Percentiles rank a stretch among this genome's conserved stretches.
Evolutionary conservation across 495 filamentous ascomycete genomes (phyloP).

Genomic region (Filosporella fistucella): DNA sequence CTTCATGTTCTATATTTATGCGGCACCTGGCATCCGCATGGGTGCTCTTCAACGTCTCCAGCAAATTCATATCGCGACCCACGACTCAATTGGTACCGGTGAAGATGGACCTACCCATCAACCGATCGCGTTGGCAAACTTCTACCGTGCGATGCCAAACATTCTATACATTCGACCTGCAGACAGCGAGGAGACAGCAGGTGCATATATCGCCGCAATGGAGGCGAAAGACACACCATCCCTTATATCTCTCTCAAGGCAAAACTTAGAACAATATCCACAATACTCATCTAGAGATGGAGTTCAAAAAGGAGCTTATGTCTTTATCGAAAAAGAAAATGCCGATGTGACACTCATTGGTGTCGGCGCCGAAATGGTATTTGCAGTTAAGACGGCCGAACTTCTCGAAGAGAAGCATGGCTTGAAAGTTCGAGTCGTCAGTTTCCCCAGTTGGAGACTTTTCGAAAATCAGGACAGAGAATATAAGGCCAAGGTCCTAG

Average conservation of each 20-base stretch:
- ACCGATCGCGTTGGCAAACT: constrained; percentile 49
- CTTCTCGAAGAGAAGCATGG: constrained; percentile 30
- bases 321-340: constrained; percentile 26
- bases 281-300: constrained; percentile 22
- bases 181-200: constrained; percentile 47
- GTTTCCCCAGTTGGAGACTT: constrained; percentile 49
- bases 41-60: constrained; percentile 52
- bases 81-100: constrained; percentile 55
- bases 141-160: constrained; percentile 59
- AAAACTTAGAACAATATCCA: constrained; percentile 20
- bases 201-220: constrained; percentile 48
- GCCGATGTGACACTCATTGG: constrained; percentile 30
- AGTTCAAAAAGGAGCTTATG: constrained; percentile 28
- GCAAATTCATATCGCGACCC: constrained; percentile 54
- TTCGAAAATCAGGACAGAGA: constrained; percentile 46
- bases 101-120: constrained; percentile 61
- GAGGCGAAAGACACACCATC: constrained; percentile 33
- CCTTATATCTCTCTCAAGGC: constrained; percentile 28
- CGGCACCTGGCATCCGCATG: constrained; percentile 56
- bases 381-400: constrained; percentile 24
- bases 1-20: constrained; percentile 60
- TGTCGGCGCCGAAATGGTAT: constrained; percentile 28
- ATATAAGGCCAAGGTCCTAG: constrained; percentile 40
- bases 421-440: constrained; percentile 46
- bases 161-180: constrained; percentile 46